Base-by-base conservation (phyloP, 1,139 yeast species). In the Protomyces macrosporus region DNA sequence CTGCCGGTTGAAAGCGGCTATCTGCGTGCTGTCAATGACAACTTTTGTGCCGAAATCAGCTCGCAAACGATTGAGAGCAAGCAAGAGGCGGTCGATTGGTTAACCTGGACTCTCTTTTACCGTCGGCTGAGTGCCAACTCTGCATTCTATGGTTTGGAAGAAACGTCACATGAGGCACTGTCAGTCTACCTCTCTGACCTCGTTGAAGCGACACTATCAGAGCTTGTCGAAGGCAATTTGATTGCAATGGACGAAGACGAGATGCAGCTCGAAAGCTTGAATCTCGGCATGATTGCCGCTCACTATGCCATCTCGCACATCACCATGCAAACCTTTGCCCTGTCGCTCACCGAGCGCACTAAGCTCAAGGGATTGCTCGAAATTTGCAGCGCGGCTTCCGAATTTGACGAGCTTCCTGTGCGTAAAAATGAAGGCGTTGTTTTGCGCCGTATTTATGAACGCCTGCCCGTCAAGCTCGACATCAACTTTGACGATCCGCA, bases 51-150 rank as follows among this genome's bases (percentile, higher is more conserved):
- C 51, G 98, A 90, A 69, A 84, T 90, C 14, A 82, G 87, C 60
- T 82, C 84, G 12, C 79, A 83, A 1, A 78, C 85, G n/a, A 81
- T 93, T 65, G 81, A 79, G 59, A 79, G 83, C 4, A 84, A 88
- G 71, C 97, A 91, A 70, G 95, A 88, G 68, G 88, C 96, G 68
- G 82, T 95, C 66, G 97, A 91, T 71, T 89, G 96, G 95, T 72
- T 95, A 51, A 88, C 97, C 0, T 88, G 83, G 74, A 82, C 96
- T 0, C 88, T 85, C 70, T 88, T 90, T 71, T 95, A 89, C 75
- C 79, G 95, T 67, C 78, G 98, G 61, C 73, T 93, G 33, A 86
- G 84, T 65, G 79, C 83, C 53, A 95, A 95, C 72, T 98, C 98
- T 1, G 85, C 95, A 67, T 95, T 83, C 72, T 95, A 95, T 72